Conservation (phyloP, 768 basidiomycete species). For the Boletus rubropictus region DNA sequence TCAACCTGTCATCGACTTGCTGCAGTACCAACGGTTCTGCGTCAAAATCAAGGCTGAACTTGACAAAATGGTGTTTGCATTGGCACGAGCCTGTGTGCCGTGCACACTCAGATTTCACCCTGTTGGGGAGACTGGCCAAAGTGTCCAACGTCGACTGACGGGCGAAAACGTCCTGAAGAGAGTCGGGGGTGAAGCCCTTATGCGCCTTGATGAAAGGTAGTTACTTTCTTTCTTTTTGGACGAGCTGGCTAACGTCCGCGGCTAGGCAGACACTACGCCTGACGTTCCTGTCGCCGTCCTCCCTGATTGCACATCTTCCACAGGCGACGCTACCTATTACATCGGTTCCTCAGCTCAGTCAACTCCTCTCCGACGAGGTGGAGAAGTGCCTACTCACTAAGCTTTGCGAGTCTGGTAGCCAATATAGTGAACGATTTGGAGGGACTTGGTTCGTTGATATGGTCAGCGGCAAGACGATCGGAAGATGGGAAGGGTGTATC, state of each 20-base stretch:
- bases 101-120: constrained; percentile 54
- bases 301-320: constrained; percentile 69
- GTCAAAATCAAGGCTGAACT: constrained; percentile 56
- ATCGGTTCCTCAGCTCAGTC: constrained; percentile 69
- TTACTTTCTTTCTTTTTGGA: constrained; percentile 1
- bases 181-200: constrained; percentile 65
- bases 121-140: constrained; percentile 62
- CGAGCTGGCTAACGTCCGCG: background rate
- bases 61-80: constrained; percentile 40
- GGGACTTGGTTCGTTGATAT: constrained; percentile 78
- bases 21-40: constrained; percentile 78
- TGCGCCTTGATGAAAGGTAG: constrained; percentile 67
- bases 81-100: constrained; percentile 50
- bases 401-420: constrained; percentile 62
- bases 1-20: constrained; percentile 68
- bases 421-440: constrained; percentile 43
- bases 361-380: constrained; percentile 73
- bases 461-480: constrained; percentile 56
- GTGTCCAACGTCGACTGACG: constrained; percentile 45
- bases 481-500: constrained; percentile 75
- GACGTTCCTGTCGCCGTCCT: constrained; percentile 71
- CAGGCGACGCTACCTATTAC: constrained; percentile 72
- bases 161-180: constrained; percentile 35
- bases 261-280: constrained; percentile 69
- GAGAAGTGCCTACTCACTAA: constrained; percentile 62